Base-by-base conservation (phyloP, 2,329 filamentous ascomycete genomes). In the Penicillium sp. region DNA sequence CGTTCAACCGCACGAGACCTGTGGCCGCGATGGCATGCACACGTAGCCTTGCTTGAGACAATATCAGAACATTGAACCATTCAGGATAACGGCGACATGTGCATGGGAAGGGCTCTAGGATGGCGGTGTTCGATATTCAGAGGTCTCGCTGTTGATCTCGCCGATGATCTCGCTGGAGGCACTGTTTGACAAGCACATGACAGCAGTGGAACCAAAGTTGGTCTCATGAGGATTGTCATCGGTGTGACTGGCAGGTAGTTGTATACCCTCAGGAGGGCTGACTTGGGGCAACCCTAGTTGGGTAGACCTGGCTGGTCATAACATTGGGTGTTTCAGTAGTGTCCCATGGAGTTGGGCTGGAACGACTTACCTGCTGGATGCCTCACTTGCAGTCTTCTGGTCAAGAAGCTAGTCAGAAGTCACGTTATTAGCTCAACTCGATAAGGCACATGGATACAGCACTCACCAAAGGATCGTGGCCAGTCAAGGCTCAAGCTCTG, bases 321-420 rank as follows among this genome's bases (percentile, higher is more conserved):
- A 48, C 19, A 33, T 33, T 48, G 26, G 45, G 14, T 33, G 45
- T 27, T 29, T 48, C 29, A 48, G 45, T 27, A 33, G 3, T 48
- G 29, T 19, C 45, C 26, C 27, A 48, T 10, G 19, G 45, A 4
- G 21, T 48, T 10, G 27, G 27, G 22, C 45, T 48, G 29, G n/a
- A n/a, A 48, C 29, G 26, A 21, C 26, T 44, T 44, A 44, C 19
- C 26, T 48, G n/a, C 29, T 33, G 27, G 8, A 29, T 13, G 27
- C 16, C 45, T 48, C 29, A 29, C 45, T 48, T 48, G 19, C 29
- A 33, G n/a, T 9, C 14, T 29, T n/a, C 11, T 48, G 45, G n/a
- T 48, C 45, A 48, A 48, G n/a, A 29, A 48, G 29, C 45, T 48
- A 48, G 45, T 19, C 27, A 48, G 45, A 19, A 48, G 45, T 48